Base-by-base conservation (phyloP, 2,329 filamentous ascomycete species). In the Byssoonygena ceratinophila region DNA sequence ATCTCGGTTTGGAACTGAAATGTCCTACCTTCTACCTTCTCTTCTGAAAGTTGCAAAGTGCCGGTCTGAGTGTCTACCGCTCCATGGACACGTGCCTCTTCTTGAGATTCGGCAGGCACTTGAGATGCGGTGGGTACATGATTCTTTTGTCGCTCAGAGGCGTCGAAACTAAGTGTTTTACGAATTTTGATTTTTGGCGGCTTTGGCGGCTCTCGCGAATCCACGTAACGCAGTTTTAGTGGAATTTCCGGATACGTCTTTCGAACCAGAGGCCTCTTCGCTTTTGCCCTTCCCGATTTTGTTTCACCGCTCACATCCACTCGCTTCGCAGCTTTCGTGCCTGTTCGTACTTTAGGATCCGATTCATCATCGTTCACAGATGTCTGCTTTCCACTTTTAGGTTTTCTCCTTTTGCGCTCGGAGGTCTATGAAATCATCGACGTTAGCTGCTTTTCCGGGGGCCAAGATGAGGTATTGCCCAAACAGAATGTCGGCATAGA, bases 21-120 rank as follows among this genome's bases (percentile, higher is more conserved):
- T 14, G 31, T 55, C 61, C 58, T 36, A 65, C 62, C 53, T 50
- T 48, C 53, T n/a, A 65, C 25, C 9, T 46, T 16, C 16, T 56
- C 27, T 2, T 48, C 20, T 12, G 36, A 45, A 31, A 55, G 43
- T 7, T 52, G 36, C 5, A 65, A 16, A 41, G 44, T 40, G 7
- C 59, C 63, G 7, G 36, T 41, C 4, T 54, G 47, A 6, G 4
- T 5, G n/a, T 7, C n/a, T 29, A 48, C 22, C 3, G n/a, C 22
- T 1, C 12, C 46, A 23, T 36, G 18, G 1, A 37, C 16, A 5
- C n/a, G n/a, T n/a, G n/a, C n/a, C n/a, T n/a, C n/a, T n/a, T n/a
- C n/a, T n/a, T n/a, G n/a, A n/a, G n/a, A n/a, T n/a, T n/a, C n/a
- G n/a, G n/a, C n/a, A n/a, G n/a, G n/a, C n/a, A n/a, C n/a, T n/a